Conservation (phyloP, 768 basidiomycete species). For the Naganishia friedmannii region DNA sequence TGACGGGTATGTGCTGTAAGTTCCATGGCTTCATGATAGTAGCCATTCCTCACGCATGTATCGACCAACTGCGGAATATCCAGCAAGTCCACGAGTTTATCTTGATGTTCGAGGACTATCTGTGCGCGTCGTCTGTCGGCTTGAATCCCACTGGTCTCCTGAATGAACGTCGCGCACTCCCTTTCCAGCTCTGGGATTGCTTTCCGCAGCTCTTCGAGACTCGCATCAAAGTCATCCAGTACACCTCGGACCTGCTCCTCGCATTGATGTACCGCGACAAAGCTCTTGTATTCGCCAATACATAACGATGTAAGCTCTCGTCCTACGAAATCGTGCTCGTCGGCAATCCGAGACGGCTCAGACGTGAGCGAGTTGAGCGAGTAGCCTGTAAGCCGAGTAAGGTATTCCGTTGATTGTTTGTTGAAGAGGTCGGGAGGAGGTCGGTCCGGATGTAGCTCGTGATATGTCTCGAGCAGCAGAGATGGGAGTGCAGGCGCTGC, state of each 20-base stretch:
- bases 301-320: constrained; percentile 85
- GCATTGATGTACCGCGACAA: constrained; percentile 79
- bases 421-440: constrained; percentile 19
- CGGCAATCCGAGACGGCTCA: constrained; percentile 72
- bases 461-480: constrained; percentile 9
- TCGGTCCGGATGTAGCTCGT: background rate
- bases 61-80: constrained; percentile 88
- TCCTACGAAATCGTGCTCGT: constrained; percentile 80
- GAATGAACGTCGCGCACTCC: constrained; percentile 68
- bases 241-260: constrained; percentile 71
- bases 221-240: constrained; percentile 69
- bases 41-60: constrained; percentile 86
- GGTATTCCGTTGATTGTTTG: constrained; percentile 55
- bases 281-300: constrained; percentile 85
- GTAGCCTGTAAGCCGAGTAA: constrained; percentile 65
- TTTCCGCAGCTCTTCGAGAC: constrained; percentile 66
- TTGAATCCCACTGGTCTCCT: constrained; percentile 68
- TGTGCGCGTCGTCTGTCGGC: constrained; percentile 70
- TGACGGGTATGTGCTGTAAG: constrained; percentile 69
- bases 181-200: constrained; percentile 73
- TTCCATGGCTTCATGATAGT: constrained; percentile 86
- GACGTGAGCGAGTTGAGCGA: constrained; percentile 66
- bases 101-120: constrained; percentile 87
- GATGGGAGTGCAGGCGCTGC: constrained; percentile 1
- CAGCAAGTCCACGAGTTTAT: constrained; percentile 85